Evolutionary conservation across 345 rosid species (phyloP), one percentile per base, ranked within the genome.

Genomic region (Clausena lansium): DNA sequence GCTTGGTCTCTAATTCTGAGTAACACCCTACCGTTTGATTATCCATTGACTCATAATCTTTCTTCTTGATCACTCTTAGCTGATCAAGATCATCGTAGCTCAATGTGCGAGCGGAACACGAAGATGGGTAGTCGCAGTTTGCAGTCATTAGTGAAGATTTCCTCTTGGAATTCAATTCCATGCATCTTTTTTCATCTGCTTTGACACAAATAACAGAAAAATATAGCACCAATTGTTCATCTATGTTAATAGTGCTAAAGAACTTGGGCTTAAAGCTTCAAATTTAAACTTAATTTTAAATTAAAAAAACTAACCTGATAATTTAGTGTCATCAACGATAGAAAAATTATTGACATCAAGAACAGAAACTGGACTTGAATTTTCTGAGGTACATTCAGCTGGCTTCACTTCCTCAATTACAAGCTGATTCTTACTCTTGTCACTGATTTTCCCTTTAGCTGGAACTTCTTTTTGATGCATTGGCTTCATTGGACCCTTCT

Each of bases 341-440:
- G 79, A 77, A 58, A 81, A 84, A 24, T 91, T 89, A 55, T 69
- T 78, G 58, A 77, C 80, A 82, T 85, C 87, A 39, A 90, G 88
- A 81, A 89, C 91, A 74, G 93, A 92, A 38, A 89, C 83, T 1
- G 92, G 94, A 79, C 87, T 88, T 41, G 90, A 86, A 78, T 79
- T 78, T 14, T 83, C 83, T 9, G 83, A 82, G 59, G 76, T 79
- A 20, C 67, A 58, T 27, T 78, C 81, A 79, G 32, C 38, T 32
- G 71, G 67, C 65, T 75, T 78, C 4, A 22, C 57, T 38, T 81
- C 75, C 78, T 63, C 78, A 24, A 24, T n/a, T 73, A 45, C 55
- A n/a, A 14, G 65, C 58, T 67, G 75, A 24, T 61, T 74, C 64
- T 61, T 81, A 24, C 78, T 66, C 79, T 75, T 81, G 36, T 70